Base-by-base conservation (phyloP, 805 yeast species). In the Candida qinlingensis region DNA sequence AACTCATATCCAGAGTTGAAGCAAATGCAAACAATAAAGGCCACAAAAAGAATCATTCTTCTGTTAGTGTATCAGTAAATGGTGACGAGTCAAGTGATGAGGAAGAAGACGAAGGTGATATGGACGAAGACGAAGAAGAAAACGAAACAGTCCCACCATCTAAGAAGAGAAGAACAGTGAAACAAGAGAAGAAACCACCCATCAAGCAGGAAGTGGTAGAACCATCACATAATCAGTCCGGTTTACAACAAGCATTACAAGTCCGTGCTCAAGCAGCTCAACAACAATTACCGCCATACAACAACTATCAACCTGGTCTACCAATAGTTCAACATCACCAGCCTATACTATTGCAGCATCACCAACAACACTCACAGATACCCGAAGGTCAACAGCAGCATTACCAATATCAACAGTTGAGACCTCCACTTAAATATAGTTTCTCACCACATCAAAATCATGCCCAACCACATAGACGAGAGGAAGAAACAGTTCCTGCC, bases 1-100 rank as follows among this genome's bases (percentile, higher is more conserved):
- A 67, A 52, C 69, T 76, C 41, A 54, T 54, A 44, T 66, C 61
- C 19, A 58, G 69, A n/a, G 63, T 57, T 3, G 41, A 52, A 27
- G 43, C 29, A 13, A 27, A 31, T 3, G 37, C 26, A 4, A 28
- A 26, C 5, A 44, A 26, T 7, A 44, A 38, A 11, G n/a, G 50
- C 26, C 61, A 56, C 37, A 52, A 41, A 7, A 43, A 55, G 48
- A 51, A 41, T 12, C 37, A 48, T 0, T 47, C 60, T 1, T 50
- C 57, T 4, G 45, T 52, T 4, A 52, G 53, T 34, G 38, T 49
- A 39, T 50, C 60, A 5, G 43, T 46, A 12, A 59, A 56, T 37
- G 58, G 33, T 37, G 46, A 48, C 7, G 52, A 44, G 1, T 40
- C 47, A 13, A 45, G 51, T 4, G 51, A 47, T 39, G 55, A 55